A percentile compares a stretch with the other conserved stretches of the same genome.
Evolutionary conservation across 164 flowering plant species (phyloP).

Genomic region (Tetracentron sinense): DNA sequence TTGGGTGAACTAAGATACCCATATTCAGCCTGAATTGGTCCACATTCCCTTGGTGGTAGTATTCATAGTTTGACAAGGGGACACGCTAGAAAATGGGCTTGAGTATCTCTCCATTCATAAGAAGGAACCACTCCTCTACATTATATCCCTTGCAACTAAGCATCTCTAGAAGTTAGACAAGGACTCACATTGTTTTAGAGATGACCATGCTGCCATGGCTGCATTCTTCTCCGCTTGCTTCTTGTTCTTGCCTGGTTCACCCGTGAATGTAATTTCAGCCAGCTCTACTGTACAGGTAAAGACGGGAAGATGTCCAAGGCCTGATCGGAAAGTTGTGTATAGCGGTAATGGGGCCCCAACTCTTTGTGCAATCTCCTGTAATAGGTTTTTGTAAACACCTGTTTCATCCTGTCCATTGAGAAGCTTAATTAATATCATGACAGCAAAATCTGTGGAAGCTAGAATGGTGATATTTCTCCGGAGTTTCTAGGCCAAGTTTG

Average conservation of each 20-base stretch:
- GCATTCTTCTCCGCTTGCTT: slow-evolving; percentile 99
- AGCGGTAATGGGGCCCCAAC: slow-evolving; percentile 90
- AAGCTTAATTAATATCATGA: slow-evolving; percentile 12
- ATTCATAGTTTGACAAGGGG: background rate
- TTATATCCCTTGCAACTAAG: background rate
- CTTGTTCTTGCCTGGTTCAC: slow-evolving; percentile 94
- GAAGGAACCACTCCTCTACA: background rate
- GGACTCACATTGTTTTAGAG: slow-evolving; percentile 80
- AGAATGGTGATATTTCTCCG: too few species aligned
- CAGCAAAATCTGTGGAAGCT: background rate
- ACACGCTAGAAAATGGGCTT: background rate
- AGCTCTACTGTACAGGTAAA: slow-evolving; percentile 85
- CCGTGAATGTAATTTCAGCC: slow-evolving; percentile 85
- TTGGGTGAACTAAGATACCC: background rate
- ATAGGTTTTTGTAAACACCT: slow-evolving; percentile 93
- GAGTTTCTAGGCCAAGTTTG: too few species aligned
- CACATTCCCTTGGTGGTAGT: too few species aligned
- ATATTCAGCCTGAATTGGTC: too few species aligned
- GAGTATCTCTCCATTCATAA: background rate
- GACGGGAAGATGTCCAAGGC: slow-evolving; percentile 89
- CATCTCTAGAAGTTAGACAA: slow-evolving; percentile 2
- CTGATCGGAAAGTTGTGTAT: slow-evolving; percentile 77
- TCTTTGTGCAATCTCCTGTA: slow-evolving; percentile 96
- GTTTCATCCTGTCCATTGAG: slow-evolving; percentile 76
- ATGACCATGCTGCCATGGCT: slow-evolving; percentile 96